Base-by-base conservation (phyloP, 2,329 filamentous ascomycete species). In the Tolypocladium sp. region DNA sequence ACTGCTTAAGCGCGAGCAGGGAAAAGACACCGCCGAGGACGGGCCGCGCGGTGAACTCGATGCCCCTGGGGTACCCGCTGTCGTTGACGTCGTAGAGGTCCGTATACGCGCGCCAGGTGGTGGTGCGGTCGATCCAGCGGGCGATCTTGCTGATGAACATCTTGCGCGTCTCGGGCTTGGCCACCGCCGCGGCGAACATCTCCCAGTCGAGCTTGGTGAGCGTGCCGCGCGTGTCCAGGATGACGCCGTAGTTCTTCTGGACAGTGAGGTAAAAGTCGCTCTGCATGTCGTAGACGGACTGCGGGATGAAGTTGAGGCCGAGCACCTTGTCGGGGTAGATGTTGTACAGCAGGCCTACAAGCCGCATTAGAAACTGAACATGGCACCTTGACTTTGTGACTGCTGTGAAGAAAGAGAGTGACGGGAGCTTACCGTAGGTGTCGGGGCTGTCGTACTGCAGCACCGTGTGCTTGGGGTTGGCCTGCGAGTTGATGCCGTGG, bases 151-250 rank as follows among this genome's bases (percentile, higher is more conserved):
- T 77, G 57, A 93, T 78, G 65, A 96, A 89, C 69, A 86, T 79
- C 13, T 79, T 73, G 58, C 85, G 80, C 1, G 88, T 88, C 37
- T 78, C 72, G 57, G 78, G 71, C 49, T 79, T 80, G 0, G 89
- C 82, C 13, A 92, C 86, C 12, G 91, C 88, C n/a, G 91, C 91
- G 6, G 85, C 84, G 75, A 92, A 92, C 70, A 94, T 85, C 69
- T 92, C 86, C 91, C 91, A 96, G 76, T 96, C 91, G 0, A 84
- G 85, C 76, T 96, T 96, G 62, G 90, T 89, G 76, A 91, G 93
- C 1, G 87, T 77, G 74, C 94, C 90, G 55, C 91, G 85, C 53
- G 84, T 88, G 75, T 96, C 91, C 12, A 96, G 84, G 0, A 91
- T 88, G 0, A 95, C 80, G n/a, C 90, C 91, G 72, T 90, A 94